Evolutionary conservation across 805 yeast species (phyloP).

Genomic region (Saccharomycopsis sp.): DNA sequence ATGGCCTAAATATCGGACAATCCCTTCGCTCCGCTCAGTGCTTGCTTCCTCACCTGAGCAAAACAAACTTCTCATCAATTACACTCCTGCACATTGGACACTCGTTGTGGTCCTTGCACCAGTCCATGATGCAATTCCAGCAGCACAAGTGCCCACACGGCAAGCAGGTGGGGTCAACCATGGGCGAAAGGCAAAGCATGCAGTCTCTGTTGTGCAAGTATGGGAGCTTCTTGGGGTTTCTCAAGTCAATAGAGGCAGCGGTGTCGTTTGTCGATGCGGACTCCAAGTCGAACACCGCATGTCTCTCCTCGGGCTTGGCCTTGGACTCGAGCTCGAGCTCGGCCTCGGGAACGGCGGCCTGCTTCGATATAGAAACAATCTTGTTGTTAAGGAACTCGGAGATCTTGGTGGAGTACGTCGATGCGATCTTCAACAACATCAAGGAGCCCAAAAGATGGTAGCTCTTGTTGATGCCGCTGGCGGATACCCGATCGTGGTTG

Average conservation of each 20-base stretch:
- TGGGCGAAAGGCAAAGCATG: slow-evolving; percentile 71
- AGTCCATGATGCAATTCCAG: slow-evolving; percentile 82
- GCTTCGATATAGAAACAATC: neutral
- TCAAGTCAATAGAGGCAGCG: slow-evolving; percentile 48
- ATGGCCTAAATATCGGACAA: too few relatives aligned
- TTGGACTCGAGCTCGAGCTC: slow-evolving; percentile 22
- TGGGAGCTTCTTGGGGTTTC: slow-evolving; percentile 48
- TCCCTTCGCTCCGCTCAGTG: too few relatives aligned
- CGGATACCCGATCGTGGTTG: slow-evolving; percentile 9
- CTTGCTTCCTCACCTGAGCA: slow-evolving; percentile 12
- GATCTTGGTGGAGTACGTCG: neutral
- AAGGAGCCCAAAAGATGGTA: slow-evolving; percentile 57
- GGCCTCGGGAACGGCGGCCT: neutral
- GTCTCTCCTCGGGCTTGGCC: slow-evolving; percentile 19
- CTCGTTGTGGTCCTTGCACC: slow-evolving; percentile 82
- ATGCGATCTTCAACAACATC: slow-evolving; percentile 13
- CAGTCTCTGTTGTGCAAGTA: slow-evolving; percentile 70
- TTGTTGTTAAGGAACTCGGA: neutral
- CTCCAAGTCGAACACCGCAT: slow-evolving; percentile 13
- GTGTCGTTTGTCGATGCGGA: slow-evolving; percentile 20
- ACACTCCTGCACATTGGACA: slow-evolving; percentile 86
- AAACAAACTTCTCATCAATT: slow-evolving; percentile 34
- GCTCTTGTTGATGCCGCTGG: slow-evolving; percentile 24
- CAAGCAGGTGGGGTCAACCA: slow-evolving; percentile 78
- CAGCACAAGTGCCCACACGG: slow-evolving; percentile 91